Percentiles rank a stretch among this genome's conserved stretches.
These are phyloP conservation scores for Ceratobasidium sp. DNA, from an alignment of 1,284 basidiomycete species.

Conservation along the genomic window DNA sequence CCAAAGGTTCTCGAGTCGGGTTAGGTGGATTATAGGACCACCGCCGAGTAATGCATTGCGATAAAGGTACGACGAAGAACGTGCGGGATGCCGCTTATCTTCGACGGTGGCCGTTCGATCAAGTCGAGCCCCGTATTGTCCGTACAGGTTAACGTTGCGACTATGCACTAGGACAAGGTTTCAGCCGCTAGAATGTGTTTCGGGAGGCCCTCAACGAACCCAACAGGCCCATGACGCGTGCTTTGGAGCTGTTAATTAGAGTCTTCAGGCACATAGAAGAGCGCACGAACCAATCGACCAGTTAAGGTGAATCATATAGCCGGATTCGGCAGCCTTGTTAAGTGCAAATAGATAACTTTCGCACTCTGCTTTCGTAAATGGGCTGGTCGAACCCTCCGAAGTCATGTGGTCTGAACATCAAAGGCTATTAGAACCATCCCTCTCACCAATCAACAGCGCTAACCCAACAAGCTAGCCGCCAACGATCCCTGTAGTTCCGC, in stretches of 20 bases:
- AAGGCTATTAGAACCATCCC: background rate
- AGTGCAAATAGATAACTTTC: slow-evolving; percentile 31
- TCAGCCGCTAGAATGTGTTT: background rate
- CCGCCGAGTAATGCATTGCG: slow-evolving; percentile 6
- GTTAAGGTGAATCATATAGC: slow-evolving; percentile 27
- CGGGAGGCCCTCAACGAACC: background rate
- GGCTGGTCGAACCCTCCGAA: slow-evolving; percentile 45
- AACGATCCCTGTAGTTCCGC: slow-evolving; percentile 42
- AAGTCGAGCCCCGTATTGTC: slow-evolving; percentile 41
- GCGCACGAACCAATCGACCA: slow-evolving; percentile 24
- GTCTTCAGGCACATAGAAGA: background rate
- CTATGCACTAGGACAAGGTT: slow-evolving; percentile 35
- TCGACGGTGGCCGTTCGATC: slow-evolving; percentile 44
- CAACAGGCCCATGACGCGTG: background rate
- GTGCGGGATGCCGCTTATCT: slow-evolving; percentile 15
- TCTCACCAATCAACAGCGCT: background rate
- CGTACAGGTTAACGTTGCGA: slow-evolving; percentile 48
- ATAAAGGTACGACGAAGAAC: slow-evolving; percentile 2
- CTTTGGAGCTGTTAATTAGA: background rate
- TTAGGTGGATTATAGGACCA: slow-evolving; percentile 34
- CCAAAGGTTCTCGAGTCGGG: slow-evolving; percentile 42
- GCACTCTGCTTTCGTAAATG: slow-evolving; percentile 42
- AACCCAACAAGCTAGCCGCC: slow-evolving; percentile 30
- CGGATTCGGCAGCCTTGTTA: slow-evolving; percentile 32
- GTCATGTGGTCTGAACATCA: slow-evolving; percentile 44